phyloP scores from a whole-genome alignment of 78 protist species.

The slime mould (Dictyostelium discoideum) region dicty_2.7 NC_007090.3:3966501-3967000 shows the following conservation, averaged over 20 bases:
- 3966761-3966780: conserved; percentile 99
- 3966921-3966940: conserved; percentile 96
- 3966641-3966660: conserved; percentile 85
- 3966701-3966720: conserved; percentile 95
- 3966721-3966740: conserved; percentile 96
- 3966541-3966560: background rate
- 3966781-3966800: conserved; percentile 98
- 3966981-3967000: conserved; percentile 93
- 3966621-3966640: background rate
- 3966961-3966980: conserved; percentile 95
- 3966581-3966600: no score
- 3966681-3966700: conserved; percentile 99
- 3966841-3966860: background rate
- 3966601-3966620: no score
- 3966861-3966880: conserved; percentile 77
- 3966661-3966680: conserved; percentile 99
- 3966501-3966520: no score
- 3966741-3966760: conserved; percentile 86
- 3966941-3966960: conserved; percentile 96
- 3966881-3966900: conserved; percentile 98
- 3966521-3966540: background rate
- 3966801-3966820: conserved; percentile 93
- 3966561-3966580: no score
- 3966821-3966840: conserved; percentile 87
- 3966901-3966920: conserved; percentile 98